A percentile compares a stretch with the other conserved stretches of the same genome.
phyloP scores from a whole-genome alignment of 2,329 filamentous ascomycete genomes.

The Monosporascus sp. region DNA sequence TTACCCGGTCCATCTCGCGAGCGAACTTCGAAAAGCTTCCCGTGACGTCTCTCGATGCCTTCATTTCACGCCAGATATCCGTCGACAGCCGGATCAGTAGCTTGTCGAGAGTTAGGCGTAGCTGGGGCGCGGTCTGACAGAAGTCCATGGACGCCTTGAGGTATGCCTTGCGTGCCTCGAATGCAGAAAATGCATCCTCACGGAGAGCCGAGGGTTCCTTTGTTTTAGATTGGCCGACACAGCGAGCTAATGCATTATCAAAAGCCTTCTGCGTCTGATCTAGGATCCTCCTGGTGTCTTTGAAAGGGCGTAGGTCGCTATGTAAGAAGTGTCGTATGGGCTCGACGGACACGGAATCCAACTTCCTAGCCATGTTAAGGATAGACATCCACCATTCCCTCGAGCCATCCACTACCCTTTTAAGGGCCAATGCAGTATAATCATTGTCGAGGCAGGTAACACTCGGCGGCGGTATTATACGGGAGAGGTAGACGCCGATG shows the following conservation, averaged over 20 bases:
- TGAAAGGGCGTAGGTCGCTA: constrained; percentile 78
- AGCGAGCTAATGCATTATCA: constrained; percentile 75
- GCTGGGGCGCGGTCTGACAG: constrained; percentile 78
- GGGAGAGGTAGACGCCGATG: constrained; percentile 69
- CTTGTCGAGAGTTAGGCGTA: constrained; percentile 79
- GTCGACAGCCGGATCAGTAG: constrained; percentile 77
- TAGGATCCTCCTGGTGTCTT: constrained; percentile 70
- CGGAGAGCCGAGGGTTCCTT: constrained; percentile 88
- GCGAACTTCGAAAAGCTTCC: constrained; percentile 61
- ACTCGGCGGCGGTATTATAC: constrained; percentile 66
- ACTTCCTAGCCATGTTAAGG: constrained; percentile 66
- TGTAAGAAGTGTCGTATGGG: constrained; percentile 74
- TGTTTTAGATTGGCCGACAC: constrained; percentile 79
- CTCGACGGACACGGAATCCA: constrained; percentile 72
- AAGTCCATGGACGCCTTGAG: constrained; percentile 91
- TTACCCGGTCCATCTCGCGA: constrained; percentile 82
- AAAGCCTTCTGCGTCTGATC: constrained; percentile 80
- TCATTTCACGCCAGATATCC: constrained; percentile 87
- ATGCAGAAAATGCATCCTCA: constrained; percentile 93
- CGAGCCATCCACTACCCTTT: constrained; percentile 76
- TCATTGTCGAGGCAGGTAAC: constrained; percentile 89
- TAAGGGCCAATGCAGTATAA: constrained; percentile 83
- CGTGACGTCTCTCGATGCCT: constrained; percentile 60
- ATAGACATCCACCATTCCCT: constrained; percentile 82
- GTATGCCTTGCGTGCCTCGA: constrained; percentile 87